These are phyloP conservation scores for Kockiozyma suomiensis DNA, from an alignment of 805 yeast species.

Conservation along the genomic window DNA sequence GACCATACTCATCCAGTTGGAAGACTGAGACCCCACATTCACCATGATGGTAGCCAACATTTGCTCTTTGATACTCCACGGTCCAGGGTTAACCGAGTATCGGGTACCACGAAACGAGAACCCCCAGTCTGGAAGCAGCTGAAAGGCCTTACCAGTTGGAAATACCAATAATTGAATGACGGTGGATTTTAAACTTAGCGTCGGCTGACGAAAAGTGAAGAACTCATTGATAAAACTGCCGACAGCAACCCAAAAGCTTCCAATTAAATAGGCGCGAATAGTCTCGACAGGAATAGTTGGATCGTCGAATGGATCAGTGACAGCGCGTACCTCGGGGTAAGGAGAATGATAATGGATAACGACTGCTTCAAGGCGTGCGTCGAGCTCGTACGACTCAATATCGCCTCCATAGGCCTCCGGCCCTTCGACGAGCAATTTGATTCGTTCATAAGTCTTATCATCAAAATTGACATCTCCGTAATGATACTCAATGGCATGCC, in stretches of 20 bases:
- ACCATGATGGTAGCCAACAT: slow-evolving; percentile 55
- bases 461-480: slow-evolving; percentile 48
- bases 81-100: slow-evolving; percentile 57
- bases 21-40: slow-evolving; percentile 23
- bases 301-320: slow-evolving; percentile 57
- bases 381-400: slow-evolving; percentile 17
- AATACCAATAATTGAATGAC: slow-evolving; percentile 66
- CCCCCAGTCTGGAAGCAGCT: slow-evolving; percentile 26
- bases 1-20: slow-evolving; percentile 22
- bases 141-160: slow-evolving; percentile 54
- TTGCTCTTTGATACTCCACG: slow-evolving; percentile 62
- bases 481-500: slow-evolving; percentile 48
- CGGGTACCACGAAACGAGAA: slow-evolving; percentile 41
- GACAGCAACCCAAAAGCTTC: slow-evolving; percentile 55
- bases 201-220: slow-evolving; percentile 61
- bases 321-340: slow-evolving; percentile 62
- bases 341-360: slow-evolving; percentile 51
- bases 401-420: slow-evolving; percentile 24
- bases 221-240: slow-evolving; percentile 63
- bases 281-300: slow-evolving; percentile 50
- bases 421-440: slow-evolving; percentile 12
- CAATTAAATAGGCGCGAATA: slow-evolving; percentile 46
- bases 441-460: slow-evolving; percentile 7
- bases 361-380: slow-evolving; percentile 45
- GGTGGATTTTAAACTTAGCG: slow-evolving; percentile 58